Percentiles rank a stretch among this genome's conserved stretches.
These are phyloP conservation scores for Neofusicoccum sp. DNA, from an alignment of 2,329 filamentous ascomycete species.

Conservation along the genomic window DNA sequence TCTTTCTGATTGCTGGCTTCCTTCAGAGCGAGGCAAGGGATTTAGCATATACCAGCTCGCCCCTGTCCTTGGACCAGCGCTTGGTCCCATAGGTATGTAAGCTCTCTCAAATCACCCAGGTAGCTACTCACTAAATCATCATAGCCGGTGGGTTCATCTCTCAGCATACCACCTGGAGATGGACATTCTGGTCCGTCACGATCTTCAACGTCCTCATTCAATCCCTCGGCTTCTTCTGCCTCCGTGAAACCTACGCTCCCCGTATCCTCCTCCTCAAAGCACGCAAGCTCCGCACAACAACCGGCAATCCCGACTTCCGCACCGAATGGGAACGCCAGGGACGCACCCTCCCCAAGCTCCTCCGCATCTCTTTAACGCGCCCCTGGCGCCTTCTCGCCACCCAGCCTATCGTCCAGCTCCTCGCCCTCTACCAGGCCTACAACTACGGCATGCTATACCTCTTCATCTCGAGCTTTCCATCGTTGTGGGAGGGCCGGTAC, in stretches of 20 bases:
- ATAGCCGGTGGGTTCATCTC: slow-evolving; percentile 52
- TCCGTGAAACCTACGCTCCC: slow-evolving; percentile 46
- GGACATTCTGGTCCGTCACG: slow-evolving; percentile 50
- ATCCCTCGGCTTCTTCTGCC: slow-evolving; percentile 41
- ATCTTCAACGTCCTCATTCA: slow-evolving; percentile 44
- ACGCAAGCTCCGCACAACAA: slow-evolving; percentile 55
- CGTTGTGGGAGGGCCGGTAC: slow-evolving; percentile 57
- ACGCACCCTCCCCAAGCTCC: slow-evolving; percentile 30
- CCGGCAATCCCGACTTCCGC: slow-evolving; percentile 59
- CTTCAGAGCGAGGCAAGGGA: slow-evolving; percentile 62
- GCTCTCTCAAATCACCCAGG: background rate
- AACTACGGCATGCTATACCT: slow-evolving; percentile 64
- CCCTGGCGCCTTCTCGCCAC: slow-evolving; percentile 57
- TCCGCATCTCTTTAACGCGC: slow-evolving; percentile 46
- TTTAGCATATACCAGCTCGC: slow-evolving; percentile 63
- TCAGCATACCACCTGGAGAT: slow-evolving; percentile 46
- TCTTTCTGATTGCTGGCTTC: slow-evolving; percentile 56
- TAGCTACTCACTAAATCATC: background rate
- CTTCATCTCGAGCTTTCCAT: slow-evolving; percentile 60
- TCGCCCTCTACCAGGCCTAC: slow-evolving; percentile 56
- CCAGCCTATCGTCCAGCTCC: slow-evolving; percentile 60
- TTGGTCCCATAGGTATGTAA: slow-evolving; percentile 57
- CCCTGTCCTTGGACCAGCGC: slow-evolving; percentile 63
- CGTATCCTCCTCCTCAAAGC: slow-evolving; percentile 53
- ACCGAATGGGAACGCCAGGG: slow-evolving; percentile 48